A percentile compares a stretch with the other conserved stretches of the same genome.
Conservation (phyloP, 2,329 filamentous ascomycete genomes). For the Neurospora sp. region DNA sequence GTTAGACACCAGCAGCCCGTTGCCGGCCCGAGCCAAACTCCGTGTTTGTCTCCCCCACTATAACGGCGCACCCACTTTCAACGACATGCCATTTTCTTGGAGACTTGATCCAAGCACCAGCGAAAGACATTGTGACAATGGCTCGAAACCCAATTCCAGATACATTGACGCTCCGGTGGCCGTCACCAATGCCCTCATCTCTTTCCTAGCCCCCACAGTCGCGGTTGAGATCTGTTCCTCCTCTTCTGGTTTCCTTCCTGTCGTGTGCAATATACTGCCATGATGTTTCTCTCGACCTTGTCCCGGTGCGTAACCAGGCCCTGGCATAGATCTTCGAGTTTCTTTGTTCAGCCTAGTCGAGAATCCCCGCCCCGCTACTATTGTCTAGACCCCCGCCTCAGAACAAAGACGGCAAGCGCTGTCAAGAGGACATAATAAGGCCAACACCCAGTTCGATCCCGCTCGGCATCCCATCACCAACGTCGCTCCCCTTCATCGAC, state of each 20-base stretch:
- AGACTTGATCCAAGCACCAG: background rate
- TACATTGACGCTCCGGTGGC: background rate
- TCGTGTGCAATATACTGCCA: background rate
- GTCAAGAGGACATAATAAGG: background rate
- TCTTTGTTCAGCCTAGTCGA: background rate
- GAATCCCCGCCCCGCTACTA: background rate
- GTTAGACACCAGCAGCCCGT: background rate
- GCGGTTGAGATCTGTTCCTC: background rate
- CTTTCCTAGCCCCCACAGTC: background rate
- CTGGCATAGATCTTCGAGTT: background rate
- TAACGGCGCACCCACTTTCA: background rate
- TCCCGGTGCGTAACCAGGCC: background rate
- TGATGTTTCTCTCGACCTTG: background rate
- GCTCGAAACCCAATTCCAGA: background rate
- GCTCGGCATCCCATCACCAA: background rate
- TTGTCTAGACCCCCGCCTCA: background rate
- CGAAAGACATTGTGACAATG: background rate
- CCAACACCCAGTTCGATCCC: background rate
- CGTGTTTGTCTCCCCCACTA: background rate
- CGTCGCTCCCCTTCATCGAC: background rate
- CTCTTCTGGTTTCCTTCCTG: background rate
- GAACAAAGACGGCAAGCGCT: background rate
- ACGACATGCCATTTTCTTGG: background rate
- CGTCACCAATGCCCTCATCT: background rate
- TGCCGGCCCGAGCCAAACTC: background rate